These are phyloP conservation scores for Colletotrichum graminicola DNA, from an alignment of 2,329 filamentous ascomycete species.

Conservation along the genomic window DNA sequence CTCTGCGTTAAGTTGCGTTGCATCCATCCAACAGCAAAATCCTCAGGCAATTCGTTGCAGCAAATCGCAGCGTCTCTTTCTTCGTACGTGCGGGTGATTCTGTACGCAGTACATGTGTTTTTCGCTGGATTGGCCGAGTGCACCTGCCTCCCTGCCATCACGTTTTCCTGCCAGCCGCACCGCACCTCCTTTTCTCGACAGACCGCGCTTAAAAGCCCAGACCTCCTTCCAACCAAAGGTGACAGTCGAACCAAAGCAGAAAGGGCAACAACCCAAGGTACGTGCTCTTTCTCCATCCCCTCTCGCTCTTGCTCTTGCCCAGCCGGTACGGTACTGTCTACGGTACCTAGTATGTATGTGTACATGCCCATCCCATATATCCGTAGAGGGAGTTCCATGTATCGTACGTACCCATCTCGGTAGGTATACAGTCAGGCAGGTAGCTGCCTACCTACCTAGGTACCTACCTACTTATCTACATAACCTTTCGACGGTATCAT, in stretches of 20 bases:
- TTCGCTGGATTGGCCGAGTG: background rate
- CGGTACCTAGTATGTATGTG: background rate
- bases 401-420: background rate
- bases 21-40: background rate
- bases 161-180: background rate
- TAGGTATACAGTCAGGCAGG: too few species aligned
- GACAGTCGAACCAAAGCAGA: background rate
- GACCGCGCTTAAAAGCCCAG: background rate
- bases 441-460: too few species aligned
- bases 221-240: background rate
- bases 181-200: background rate
- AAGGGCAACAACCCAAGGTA: background rate
- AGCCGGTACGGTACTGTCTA: background rate
- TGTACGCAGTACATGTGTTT: background rate
- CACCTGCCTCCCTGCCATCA: too few species aligned
- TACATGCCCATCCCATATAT: background rate
- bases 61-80: too few species aligned
- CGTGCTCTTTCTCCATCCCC: background rate
- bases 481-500: too few species aligned
- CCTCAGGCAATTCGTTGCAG: background rate
- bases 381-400: background rate
- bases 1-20: background rate
- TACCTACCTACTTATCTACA: too few species aligned
- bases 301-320: background rate
- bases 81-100: background rate